Percentiles rank a stretch among this genome's conserved stretches.
Evolutionary conservation across 495 filamentous ascomycete genomes (phyloP).

Genomic region (Elasticomyces elasticus): DNA sequence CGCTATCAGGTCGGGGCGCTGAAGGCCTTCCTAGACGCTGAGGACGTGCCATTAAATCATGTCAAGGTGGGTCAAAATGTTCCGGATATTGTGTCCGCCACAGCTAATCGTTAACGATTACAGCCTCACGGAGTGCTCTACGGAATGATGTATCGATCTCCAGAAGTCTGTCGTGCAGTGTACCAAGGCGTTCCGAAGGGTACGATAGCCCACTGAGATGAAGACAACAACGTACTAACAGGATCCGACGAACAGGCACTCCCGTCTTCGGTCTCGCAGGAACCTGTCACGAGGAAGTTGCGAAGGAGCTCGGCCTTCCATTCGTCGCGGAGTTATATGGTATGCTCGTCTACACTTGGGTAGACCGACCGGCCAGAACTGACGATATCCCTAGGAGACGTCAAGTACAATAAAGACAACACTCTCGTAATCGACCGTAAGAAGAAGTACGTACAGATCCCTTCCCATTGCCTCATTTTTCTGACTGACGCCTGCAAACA

Average conservation of each 20-base stretch:
- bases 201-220: background rate
- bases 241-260: conserved; percentile 15
- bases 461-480: background rate
- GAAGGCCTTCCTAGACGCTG: conserved; percentile 45
- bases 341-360: background rate
- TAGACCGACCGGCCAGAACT: too few relatives aligned
- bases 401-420: conserved; percentile 44
- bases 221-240: background rate
- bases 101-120: background rate
- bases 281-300: conserved; percentile 43
- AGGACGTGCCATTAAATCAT: conserved; percentile 46
- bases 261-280: conserved; percentile 49
- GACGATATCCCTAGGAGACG: conserved; percentile 33
- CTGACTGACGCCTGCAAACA: background rate
- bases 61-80: conserved; percentile 34
- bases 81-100: background rate
- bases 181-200: conserved; percentile 42
- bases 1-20: conserved; percentile 41
- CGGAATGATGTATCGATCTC: conserved; percentile 47
- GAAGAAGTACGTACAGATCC: conserved; percentile 37
- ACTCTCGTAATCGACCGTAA: conserved; percentile 46
- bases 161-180: conserved; percentile 42
- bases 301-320: conserved; percentile 42
- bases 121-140: conserved; percentile 15
- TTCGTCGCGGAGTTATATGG: conserved; percentile 48